Evolutionary conservation across 352 stramenopile genomes (phyloP).

Genomic region (Pelagophyceae sp.): DNA sequence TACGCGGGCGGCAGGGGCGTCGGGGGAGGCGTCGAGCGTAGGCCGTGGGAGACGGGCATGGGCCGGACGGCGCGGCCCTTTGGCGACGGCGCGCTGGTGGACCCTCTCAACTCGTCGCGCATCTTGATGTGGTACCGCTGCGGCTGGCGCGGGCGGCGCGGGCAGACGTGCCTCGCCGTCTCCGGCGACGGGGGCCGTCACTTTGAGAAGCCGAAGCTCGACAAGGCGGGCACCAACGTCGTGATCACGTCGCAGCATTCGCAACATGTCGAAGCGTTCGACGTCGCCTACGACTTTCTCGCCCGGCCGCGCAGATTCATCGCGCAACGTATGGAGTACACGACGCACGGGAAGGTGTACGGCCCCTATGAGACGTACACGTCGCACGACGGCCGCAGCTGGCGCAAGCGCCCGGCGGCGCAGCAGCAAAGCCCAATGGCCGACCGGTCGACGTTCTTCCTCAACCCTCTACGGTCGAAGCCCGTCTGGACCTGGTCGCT

Average conservation of each 20-base stretch:
- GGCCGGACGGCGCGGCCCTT: conserved; percentile 8
- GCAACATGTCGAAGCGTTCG: conserved; percentile 15
- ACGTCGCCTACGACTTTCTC: conserved; percentile 1
- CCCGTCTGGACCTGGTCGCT: not conserved
- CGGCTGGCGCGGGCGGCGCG: not conserved
- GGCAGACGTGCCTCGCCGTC: not conserved
- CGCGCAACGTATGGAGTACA: conserved; percentile 9
- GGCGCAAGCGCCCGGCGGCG: no score
- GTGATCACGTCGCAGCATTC: not conserved
- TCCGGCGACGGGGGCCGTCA: not conserved
- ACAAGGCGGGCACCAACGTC: not conserved
- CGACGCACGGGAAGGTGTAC: not conserved
- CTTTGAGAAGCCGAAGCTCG: conserved; percentile 1
- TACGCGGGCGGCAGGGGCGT: not conserved
- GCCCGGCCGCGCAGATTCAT: not conserved
- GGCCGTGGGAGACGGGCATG: no score
- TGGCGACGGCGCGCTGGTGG: not conserved
- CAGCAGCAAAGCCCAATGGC: not conserved
- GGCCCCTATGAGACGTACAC: not conserved
- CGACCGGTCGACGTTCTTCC: conserved; percentile 12
- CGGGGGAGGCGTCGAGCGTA: no score
- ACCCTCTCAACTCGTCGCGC: not conserved
- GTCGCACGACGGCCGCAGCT: not conserved
- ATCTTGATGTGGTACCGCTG: not conserved
- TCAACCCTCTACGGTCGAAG: not conserved